These are phyloP conservation scores for Mucor velutinosus DNA, from an alignment of 371 early-diverging fungal species.

Conservation along the genomic window DNA sequence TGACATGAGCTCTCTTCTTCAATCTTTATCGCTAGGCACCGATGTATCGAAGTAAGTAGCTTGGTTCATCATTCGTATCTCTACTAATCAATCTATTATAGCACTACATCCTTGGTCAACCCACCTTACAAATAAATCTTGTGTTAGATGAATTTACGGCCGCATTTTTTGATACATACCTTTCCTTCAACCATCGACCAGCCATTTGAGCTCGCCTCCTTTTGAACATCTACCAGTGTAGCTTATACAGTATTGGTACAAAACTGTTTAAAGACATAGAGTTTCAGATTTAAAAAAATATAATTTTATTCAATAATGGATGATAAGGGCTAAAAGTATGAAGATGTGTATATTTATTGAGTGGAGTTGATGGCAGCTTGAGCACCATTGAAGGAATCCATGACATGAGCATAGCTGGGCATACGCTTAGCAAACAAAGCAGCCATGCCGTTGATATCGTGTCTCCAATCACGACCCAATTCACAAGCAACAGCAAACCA, in stretches of 20 bases:
- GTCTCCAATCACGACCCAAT: conserved; percentile 25
- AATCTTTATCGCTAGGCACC: conserved; percentile 33
- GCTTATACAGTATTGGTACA: too few relatives aligned
- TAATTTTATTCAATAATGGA: neutral
- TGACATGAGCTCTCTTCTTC: conserved; percentile 48
- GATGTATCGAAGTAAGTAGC: conserved; percentile 25
- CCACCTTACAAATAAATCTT: conserved; percentile 32
- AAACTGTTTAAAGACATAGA: too few relatives aligned
- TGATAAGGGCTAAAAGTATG: neutral
- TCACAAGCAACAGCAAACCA: conserved; percentile 26
- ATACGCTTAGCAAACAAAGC: conserved; percentile 23
- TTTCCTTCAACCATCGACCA: too few relatives aligned
- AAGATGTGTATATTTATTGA: neutral
- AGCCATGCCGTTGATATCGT: conserved; percentile 20
- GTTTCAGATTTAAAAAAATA: neutral
- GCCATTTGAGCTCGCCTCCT: too few relatives aligned
- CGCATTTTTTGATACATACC: too few relatives aligned
- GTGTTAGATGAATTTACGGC: neutral
- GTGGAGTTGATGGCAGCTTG: conserved; percentile 7
- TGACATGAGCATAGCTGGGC: conserved; percentile 22
- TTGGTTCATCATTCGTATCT: neutral
- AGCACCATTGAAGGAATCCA: conserved; percentile 24
- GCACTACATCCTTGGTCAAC: conserved; percentile 28
- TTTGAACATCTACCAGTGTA: too few relatives aligned
- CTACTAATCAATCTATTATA: conserved; percentile 1